Evolutionary conservation across 202 grass and related monocot genomes (phyloP).

Genomic region (Zoysia matrella): DNA sequence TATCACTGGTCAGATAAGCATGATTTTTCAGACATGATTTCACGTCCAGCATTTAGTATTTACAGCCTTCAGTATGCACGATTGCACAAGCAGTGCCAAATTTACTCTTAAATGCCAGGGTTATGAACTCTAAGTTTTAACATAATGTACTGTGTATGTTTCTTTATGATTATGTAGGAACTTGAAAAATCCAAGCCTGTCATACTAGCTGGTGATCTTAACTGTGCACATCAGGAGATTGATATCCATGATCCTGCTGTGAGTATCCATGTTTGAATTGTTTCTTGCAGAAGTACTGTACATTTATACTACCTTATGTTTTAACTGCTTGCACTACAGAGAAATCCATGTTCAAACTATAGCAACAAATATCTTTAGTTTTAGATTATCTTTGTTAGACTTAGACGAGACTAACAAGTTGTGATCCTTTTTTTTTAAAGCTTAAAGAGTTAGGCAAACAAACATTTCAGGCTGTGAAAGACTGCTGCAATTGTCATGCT

Average conservation of each 20-base stretch:
- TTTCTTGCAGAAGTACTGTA: conserved; percentile 10
- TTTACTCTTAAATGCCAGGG: background rate
- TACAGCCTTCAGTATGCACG: background rate
- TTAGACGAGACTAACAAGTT: background rate
- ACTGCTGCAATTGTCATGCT: background rate
- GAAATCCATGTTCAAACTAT: conserved; percentile 23
- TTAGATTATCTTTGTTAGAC: background rate
- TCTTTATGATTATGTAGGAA: conserved; percentile 60
- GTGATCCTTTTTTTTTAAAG: background rate
- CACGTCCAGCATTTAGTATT: background rate
- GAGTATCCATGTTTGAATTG: conserved; percentile 44
- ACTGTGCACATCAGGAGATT: conserved; percentile 94
- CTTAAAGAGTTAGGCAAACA: background rate
- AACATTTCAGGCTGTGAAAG: conserved; percentile 6
- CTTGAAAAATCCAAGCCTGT: conserved; percentile 95
- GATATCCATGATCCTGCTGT: conserved; percentile 94
- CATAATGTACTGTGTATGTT: background rate
- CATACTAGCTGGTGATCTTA: conserved; percentile 93
- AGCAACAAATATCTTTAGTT: background rate
- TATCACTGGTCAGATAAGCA: background rate
- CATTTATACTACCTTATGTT: background rate
- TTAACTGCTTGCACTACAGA: background rate
- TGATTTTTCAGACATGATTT: conserved; percentile 24
- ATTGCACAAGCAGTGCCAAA: background rate
- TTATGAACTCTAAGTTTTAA: no score